phyloP scores from a whole-genome alignment of 768 basidiomycete species.

The Rhodotorula graminis region DNA sequence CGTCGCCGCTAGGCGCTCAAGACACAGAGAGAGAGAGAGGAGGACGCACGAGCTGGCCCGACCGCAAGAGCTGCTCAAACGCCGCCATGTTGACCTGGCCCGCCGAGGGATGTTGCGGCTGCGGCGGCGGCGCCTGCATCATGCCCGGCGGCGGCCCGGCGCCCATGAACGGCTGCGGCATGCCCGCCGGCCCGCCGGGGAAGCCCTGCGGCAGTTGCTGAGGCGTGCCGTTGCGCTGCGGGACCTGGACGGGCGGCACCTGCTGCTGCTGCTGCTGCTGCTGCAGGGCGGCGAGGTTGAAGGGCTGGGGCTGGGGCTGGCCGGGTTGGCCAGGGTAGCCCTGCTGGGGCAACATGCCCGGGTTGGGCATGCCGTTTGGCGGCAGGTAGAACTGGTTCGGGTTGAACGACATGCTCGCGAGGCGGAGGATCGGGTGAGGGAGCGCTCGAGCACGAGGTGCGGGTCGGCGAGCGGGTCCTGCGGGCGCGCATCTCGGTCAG shows the following conservation, averaged over 20 bases:
- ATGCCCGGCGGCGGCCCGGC: background rate
- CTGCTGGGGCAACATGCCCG: background rate
- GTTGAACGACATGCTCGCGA: conserved; percentile 16
- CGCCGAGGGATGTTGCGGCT: background rate
- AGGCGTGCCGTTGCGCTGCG: background rate
- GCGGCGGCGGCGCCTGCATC: background rate
- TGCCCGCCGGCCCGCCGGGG: background rate
- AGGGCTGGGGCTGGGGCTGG: conserved; percentile 2
- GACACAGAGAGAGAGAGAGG: background rate
- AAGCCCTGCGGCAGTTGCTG: conserved; percentile 12
- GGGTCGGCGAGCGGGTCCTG: background rate
- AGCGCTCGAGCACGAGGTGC: no score
- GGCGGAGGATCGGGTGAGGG: background rate
- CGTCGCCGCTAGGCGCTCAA: no score
- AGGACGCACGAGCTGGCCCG: conserved; percentile 20
- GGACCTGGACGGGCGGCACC: background rate
- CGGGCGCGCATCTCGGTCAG: background rate
- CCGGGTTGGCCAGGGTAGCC: background rate
- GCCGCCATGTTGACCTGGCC: conserved; percentile 24
- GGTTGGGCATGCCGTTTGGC: background rate
- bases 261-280: conserved; percentile 10
- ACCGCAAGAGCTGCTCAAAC: conserved; percentile 26
- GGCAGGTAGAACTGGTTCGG: conserved; percentile 22
- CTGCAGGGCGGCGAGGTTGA: conserved; percentile 20
- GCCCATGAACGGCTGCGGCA: conserved; percentile 6